A percentile compares a stretch with the other conserved stretches of the same genome.
phyloP scores from a whole-genome alignment of 116 monocot species.

The Trichopus zeylanicus region DNA sequence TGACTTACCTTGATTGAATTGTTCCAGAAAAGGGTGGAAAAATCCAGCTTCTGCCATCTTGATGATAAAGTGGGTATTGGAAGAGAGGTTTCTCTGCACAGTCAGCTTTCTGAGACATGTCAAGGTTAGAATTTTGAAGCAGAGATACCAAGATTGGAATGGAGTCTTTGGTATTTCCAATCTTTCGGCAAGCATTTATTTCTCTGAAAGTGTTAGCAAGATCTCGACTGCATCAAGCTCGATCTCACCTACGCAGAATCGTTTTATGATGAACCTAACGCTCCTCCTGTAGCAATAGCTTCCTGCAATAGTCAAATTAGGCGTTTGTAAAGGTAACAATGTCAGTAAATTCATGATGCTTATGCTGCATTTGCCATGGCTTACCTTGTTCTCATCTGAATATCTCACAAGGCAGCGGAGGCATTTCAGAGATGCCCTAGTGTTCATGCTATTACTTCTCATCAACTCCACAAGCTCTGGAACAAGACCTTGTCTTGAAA shows the following conservation, averaged over 20 bases:
- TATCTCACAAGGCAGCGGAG: not conserved
- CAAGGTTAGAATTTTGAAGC: not conserved
- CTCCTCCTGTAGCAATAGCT: constrained; percentile 2
- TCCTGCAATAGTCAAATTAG: not conserved
- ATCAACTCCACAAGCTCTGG: not conserved
- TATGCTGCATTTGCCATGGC: not conserved
- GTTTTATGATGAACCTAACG: constrained; percentile 5
- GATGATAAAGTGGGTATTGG: not conserved
- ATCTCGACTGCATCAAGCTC: constrained; percentile 1
- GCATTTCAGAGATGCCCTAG: not conserved
- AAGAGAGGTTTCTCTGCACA: not conserved
- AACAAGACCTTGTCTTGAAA: not conserved
- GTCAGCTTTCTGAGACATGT: not conserved
- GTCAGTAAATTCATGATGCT: not conserved
- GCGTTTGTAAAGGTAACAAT: not conserved
- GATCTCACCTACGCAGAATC: constrained; percentile 1
- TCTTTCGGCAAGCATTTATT: not conserved
- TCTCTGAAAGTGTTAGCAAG: not conserved
- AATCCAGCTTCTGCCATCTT: constrained; percentile 8
- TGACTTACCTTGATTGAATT: constrained; percentile 2
- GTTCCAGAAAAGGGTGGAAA: constrained; percentile 1
- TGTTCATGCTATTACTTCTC: not conserved
- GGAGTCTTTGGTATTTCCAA: constrained; percentile 7
- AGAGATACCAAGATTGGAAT: constrained; percentile 10
- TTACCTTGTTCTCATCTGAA: constrained; percentile 9